These are phyloP conservation scores for Phytopythium montanum DNA, from an alignment of 352 stramenopile genomes.

Conservation along the genomic window DNA sequence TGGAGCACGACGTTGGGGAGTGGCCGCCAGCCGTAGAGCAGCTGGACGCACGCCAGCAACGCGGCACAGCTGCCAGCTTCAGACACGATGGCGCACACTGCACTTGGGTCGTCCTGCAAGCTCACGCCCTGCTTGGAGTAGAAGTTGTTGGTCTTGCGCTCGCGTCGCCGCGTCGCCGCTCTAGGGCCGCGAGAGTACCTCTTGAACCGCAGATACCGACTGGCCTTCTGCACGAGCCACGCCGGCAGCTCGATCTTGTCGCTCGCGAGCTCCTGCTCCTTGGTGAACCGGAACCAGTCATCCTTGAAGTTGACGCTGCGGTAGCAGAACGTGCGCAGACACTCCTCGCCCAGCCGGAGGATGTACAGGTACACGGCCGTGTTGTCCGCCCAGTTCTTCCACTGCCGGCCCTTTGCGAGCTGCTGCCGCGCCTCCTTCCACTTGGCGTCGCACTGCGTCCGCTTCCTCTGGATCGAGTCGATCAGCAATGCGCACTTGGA, in stretches of 20 bases:
- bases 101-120: slow-evolving; percentile 48
- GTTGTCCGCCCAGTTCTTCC: slow-evolving; percentile 72
- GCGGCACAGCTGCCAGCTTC: slow-evolving; percentile 78
- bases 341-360: slow-evolving; percentile 78
- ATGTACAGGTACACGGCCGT: slow-evolving; percentile 82
- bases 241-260: slow-evolving; percentile 33
- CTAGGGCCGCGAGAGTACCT: slow-evolving; percentile 71
- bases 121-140: slow-evolving; percentile 74
- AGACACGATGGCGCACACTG: slow-evolving; percentile 68
- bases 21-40: slow-evolving; percentile 72
- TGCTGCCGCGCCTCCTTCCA: slow-evolving; percentile 71
- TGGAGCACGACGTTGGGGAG: slow-evolving; percentile 70
- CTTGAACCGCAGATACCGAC: slow-evolving; percentile 83
- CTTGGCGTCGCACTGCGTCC: slow-evolving; percentile 46
- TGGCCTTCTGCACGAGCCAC: slow-evolving; percentile 75
- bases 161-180: slow-evolving; percentile 43
- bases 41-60: slow-evolving; percentile 69
- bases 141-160: slow-evolving; percentile 71
- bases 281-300: slow-evolving; percentile 56
- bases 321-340: slow-evolving; percentile 70
- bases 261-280: slow-evolving; percentile 40
- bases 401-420: slow-evolving; percentile 48
- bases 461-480: slow-evolving; percentile 66
- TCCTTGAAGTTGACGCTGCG: slow-evolving; percentile 79
- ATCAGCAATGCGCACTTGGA: slow-evolving; percentile 75